Evolutionary conservation across 106 monocot genomes (phyloP).

Genomic region (Acorus gramineus): DNA sequence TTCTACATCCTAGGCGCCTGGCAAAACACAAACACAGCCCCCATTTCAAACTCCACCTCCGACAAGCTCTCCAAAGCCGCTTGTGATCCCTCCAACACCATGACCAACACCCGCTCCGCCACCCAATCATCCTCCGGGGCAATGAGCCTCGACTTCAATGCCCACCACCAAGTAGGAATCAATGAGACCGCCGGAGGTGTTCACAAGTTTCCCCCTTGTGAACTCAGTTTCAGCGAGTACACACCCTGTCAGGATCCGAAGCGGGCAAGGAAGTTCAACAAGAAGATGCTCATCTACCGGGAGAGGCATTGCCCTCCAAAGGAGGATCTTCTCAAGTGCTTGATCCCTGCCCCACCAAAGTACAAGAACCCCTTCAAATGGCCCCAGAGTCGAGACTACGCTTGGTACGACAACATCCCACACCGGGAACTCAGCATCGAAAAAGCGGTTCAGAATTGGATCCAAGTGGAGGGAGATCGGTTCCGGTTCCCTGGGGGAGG

Average conservation of each 20-base stretch:
- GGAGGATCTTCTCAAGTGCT: not conserved
- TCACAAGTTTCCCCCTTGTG: not conserved
- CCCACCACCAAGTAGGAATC: not conserved
- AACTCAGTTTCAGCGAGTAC: not conserved
- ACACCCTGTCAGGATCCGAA: not conserved
- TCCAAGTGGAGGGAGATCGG: conserved; percentile 3
- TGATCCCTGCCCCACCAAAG: conserved; percentile 5
- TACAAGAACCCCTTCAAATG: conserved; percentile 4
- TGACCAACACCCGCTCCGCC: not conserved
- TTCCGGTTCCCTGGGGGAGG: conserved; percentile 6
- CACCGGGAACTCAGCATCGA: conserved; percentile 6
- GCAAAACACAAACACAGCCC: conserved; percentile 13
- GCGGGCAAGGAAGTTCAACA: not conserved
- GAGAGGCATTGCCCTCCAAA: conserved; percentile 4
- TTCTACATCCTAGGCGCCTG: conserved; percentile 24
- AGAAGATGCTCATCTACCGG: not conserved
- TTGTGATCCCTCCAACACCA: not conserved
- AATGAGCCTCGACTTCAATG: not conserved
- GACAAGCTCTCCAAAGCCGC: not conserved
- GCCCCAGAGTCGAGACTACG: conserved; percentile 5
- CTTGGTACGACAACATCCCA: conserved; percentile 8
- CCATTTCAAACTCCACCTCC: not conserved
- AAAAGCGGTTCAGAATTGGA: conserved; percentile 8
- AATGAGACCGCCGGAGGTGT: not conserved
- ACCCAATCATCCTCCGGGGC: not conserved